These are phyloP conservation scores for Hyphopichia homilentoma DNA, from an alignment of 805 yeast species.

Conservation along the genomic window DNA sequence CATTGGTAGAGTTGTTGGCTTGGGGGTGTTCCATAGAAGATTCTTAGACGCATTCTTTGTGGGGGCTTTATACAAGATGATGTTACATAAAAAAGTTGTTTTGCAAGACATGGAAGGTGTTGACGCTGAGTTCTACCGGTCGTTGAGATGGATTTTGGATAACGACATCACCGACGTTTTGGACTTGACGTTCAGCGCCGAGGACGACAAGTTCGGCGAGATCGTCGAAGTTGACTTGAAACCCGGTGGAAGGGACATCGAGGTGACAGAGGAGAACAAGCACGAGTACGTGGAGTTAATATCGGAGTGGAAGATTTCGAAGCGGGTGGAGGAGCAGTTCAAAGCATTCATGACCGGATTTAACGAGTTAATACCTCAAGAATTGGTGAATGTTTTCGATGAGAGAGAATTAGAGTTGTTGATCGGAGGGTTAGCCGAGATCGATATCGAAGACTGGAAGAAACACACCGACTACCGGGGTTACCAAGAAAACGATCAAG, in stretches of 20 bases:
- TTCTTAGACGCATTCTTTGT: conserved; percentile 97
- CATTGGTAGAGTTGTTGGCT: conserved; percentile 96
- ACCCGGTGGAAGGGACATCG: conserved; percentile 81
- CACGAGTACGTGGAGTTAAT: conserved; percentile 92
- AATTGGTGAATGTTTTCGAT: conserved; percentile 92
- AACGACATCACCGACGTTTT: conserved; percentile 82
- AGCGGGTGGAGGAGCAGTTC: conserved; percentile 92
- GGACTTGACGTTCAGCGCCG: conserved; percentile 83
- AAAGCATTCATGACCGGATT: conserved; percentile 96
- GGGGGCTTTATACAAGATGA: conserved; percentile 97
- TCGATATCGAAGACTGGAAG: conserved; percentile 98
- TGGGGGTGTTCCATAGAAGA: conserved; percentile 97
- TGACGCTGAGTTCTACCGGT: conserved; percentile 93
- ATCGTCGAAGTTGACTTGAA: conserved; percentile 85
- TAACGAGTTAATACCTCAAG: conserved; percentile 96
- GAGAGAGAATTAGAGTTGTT: conserved; percentile 95
- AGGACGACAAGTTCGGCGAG: conserved; percentile 95
- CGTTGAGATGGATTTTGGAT: conserved; percentile 92
- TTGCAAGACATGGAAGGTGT: conserved; percentile 98
- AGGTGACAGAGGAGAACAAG: conserved; percentile 92
- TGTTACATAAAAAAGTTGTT: conserved; percentile 90
- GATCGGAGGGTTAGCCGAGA: conserved; percentile 97
- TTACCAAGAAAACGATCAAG: conserved; percentile 93
- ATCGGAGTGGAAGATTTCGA: conserved; percentile 93
- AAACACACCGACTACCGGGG: conserved; percentile 98